Conservation (phyloP, 768 basidiomycete species). For the Chalciporus piperatus region DNA sequence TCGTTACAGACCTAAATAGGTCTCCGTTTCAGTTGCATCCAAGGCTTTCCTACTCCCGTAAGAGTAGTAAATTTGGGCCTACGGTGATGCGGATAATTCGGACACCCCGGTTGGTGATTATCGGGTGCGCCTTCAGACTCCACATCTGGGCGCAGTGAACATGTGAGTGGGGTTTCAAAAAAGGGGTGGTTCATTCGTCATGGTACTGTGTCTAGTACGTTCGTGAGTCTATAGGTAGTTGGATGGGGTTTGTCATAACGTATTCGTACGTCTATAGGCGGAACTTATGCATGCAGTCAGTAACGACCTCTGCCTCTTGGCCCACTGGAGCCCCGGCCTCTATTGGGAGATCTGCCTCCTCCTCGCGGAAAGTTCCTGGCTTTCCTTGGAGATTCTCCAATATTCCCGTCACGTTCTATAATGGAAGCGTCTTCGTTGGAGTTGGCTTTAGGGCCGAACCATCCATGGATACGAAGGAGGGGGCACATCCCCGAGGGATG, state of each 20-base stretch:
- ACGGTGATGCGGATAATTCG: not conserved
- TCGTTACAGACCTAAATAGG: conserved; percentile 1
- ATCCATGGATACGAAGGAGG: not conserved
- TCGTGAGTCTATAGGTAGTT: too few species aligned
- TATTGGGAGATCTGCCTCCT: not conserved
- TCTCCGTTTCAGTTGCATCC: not conserved
- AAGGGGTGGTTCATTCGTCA: too few species aligned
- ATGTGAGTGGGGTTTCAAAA: too few species aligned
- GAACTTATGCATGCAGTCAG: too few species aligned
- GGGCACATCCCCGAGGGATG: conserved; percentile 1
- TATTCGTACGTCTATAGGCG: too few species aligned
- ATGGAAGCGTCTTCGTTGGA: not conserved
- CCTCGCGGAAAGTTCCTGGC: not conserved
- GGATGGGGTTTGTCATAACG: too few species aligned
- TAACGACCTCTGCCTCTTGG: too few species aligned
- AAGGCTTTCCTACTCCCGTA: not conserved
- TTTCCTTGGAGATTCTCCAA: too few species aligned
- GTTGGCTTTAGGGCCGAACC: not conserved
- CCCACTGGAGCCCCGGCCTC: too few species aligned
- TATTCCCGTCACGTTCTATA: not conserved
- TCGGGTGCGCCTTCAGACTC: not conserved
- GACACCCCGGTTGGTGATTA: not conserved
- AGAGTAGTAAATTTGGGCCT: conserved; percentile 1
- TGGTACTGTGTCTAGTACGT: too few species aligned
- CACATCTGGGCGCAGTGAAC: not conserved